phyloP scores from a whole-genome alignment of 306 rosid species.

The Vigna reflexopilosa region DNA sequence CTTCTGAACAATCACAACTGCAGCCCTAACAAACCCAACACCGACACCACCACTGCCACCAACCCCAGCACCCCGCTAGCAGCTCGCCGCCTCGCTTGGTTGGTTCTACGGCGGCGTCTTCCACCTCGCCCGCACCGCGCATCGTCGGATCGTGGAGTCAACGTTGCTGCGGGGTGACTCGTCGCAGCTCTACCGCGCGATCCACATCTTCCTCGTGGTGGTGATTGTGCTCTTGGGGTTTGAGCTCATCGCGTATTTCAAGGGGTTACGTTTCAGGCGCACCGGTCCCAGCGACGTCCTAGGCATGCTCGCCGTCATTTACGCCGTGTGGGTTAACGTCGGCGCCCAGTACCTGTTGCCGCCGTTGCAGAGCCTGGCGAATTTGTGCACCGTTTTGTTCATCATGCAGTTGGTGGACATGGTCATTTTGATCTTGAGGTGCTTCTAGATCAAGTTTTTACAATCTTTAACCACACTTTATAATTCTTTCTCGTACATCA shows the following conservation, averaged over 20 bases:
- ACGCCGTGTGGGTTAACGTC: slow-evolving; percentile 74
- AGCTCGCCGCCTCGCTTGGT: slow-evolving; percentile 61
- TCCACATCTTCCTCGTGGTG: slow-evolving; percentile 67
- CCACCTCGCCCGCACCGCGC: slow-evolving; percentile 68
- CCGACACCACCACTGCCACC: too few species aligned
- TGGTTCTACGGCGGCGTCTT: slow-evolving; percentile 54
- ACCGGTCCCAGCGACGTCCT: slow-evolving; percentile 80
- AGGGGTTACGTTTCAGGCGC: slow-evolving; percentile 93
- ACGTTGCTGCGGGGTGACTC: slow-evolving; percentile 37
- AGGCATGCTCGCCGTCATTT: slow-evolving; percentile 63
- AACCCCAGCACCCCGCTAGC: slow-evolving; percentile 52
- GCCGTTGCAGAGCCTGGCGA: slow-evolving; percentile 80
- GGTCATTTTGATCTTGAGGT: slow-evolving; percentile 76
- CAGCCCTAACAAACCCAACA: too few species aligned
- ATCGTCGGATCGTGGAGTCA: slow-evolving; percentile 59
- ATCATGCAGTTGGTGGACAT: slow-evolving; percentile 91
- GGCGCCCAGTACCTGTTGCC: slow-evolving; percentile 82
- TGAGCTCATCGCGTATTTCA: slow-evolving; percentile 87
- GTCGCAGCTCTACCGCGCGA: slow-evolving; percentile 74
- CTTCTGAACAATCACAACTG: too few species aligned
- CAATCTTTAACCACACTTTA: too few species aligned
- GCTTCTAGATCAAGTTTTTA: slow-evolving; percentile 81
- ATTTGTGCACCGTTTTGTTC: slow-evolving; percentile 77
- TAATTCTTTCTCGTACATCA: too few species aligned
- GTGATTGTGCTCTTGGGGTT: slow-evolving; percentile 65